phyloP scores from a whole-genome alignment of 2,329 filamentous ascomycete species.

The Aspergillus sp. region DNA sequence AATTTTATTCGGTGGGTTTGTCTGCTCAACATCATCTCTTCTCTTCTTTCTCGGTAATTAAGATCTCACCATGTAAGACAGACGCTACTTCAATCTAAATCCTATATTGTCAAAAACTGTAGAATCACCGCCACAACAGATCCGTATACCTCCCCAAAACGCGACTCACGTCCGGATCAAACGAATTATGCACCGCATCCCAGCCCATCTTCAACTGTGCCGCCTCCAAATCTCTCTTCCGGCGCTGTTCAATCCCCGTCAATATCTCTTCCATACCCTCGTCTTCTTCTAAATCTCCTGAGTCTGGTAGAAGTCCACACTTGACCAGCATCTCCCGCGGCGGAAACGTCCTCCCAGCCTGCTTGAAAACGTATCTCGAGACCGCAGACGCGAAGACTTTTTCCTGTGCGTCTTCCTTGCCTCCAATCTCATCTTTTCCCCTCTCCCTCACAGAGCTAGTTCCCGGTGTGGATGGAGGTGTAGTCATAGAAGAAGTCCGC shows the following conservation, averaged over 20 bases:
- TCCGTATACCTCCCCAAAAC: slow-evolving; percentile 2
- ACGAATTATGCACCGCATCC: slow-evolving; percentile 8
- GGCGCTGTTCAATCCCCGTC: slow-evolving; percentile 9
- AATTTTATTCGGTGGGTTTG: neutral
- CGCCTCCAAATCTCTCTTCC: slow-evolving; percentile 3
- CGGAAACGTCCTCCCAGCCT: neutral
- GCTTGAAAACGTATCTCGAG: neutral
- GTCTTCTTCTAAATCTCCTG: neutral
- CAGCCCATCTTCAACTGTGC: slow-evolving; percentile 5
- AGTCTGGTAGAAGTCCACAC: neutral
- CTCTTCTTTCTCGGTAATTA: too few species aligned
- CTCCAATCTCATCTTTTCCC: neutral
- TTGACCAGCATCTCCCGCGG: neutral
- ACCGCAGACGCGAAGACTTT: neutral
- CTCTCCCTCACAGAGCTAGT: too few species aligned
- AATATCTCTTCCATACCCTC: neutral
- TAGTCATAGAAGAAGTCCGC: too few species aligned
- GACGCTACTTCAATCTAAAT: too few species aligned
- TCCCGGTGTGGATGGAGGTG: too few species aligned
- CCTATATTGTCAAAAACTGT: too few species aligned
- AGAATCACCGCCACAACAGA: neutral
- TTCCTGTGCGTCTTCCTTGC: neutral
- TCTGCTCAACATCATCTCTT: too few species aligned
- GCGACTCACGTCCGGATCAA: slow-evolving; percentile 5
- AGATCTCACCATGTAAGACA: too few species aligned